phyloP scores from a whole-genome alignment of 2,329 filamentous ascomycete genomes.

The Elsinoe necatrix region DNA sequence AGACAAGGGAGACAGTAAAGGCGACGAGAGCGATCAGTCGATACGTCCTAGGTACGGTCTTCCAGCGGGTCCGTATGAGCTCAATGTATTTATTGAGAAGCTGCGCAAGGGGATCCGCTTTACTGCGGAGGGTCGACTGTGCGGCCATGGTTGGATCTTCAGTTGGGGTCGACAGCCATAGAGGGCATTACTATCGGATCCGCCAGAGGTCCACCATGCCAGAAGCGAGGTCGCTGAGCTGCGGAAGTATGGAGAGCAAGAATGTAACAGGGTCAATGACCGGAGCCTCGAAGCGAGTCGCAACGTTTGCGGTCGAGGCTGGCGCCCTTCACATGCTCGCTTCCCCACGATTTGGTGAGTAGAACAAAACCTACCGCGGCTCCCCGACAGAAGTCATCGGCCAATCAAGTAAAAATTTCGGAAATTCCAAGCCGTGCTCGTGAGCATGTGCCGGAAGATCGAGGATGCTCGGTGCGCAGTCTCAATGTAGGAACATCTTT shows the following conservation, averaged over 20 bases:
- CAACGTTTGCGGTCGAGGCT: background rate
- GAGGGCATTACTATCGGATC: background rate
- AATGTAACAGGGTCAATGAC: background rate
- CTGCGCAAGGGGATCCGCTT: conserved; percentile 37
- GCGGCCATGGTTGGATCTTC: conserved; percentile 56
- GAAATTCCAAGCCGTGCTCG: background rate
- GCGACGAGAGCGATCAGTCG: conserved; percentile 68
- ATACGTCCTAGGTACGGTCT: conserved; percentile 59
- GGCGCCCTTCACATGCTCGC: conserved; percentile 4
- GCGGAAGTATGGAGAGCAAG: background rate
- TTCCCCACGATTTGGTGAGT: background rate
- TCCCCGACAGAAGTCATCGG: background rate
- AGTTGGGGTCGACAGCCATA: background rate
- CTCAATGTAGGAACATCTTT: no score
- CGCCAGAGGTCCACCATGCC: background rate
- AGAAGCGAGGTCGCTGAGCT: background rate
- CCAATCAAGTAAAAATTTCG: background rate
- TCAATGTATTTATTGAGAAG: conserved; percentile 43
- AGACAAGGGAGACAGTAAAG: conserved; percentile 69
- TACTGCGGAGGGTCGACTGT: conserved; percentile 65
- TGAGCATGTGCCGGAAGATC: background rate
- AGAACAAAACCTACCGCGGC: conserved; percentile 4
- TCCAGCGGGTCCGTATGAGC: conserved; percentile 44
- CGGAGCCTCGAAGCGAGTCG: background rate
- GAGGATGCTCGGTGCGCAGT: background rate